Evolutionary conservation across 129 eudicot genomes (phyloP).

Genomic region (Heracleum sosnowskyi): DNA sequence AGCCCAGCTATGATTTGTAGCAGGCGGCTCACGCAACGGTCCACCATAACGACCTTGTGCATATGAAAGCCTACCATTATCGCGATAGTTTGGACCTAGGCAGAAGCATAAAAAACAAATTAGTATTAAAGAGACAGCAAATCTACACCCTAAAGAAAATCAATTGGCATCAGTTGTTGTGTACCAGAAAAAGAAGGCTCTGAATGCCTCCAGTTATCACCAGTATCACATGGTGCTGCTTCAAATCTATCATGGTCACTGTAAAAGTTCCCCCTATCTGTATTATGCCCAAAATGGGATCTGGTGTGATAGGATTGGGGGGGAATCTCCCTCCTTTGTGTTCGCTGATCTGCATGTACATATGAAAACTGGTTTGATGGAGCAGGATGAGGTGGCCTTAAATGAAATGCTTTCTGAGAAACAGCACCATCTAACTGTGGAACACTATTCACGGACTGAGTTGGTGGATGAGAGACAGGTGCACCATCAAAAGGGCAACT

Average conservation of each 20-base stretch:
- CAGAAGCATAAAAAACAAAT: neutral
- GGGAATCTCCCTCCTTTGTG: constrained; percentile 46
- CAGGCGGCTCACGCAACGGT: constrained; percentile 56
- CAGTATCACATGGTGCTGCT: constrained; percentile 39
- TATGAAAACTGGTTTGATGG: constrained; percentile 88
- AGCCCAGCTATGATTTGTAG: constrained; percentile 52
- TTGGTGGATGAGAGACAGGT: constrained; percentile 35
- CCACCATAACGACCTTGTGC: constrained; percentile 41
- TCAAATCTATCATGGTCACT: constrained; percentile 71
- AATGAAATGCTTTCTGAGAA: constrained; percentile 27
- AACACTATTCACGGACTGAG: constrained; percentile 24
- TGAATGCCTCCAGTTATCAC: constrained; percentile 71
- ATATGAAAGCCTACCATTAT: constrained; percentile 37
- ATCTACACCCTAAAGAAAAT: neutral
- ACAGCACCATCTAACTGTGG: constrained; percentile 18
- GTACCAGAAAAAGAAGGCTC: constrained; percentile 66
- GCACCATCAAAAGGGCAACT: constrained; percentile 31
- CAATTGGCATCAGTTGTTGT: neutral
- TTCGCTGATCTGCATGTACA: constrained; percentile 53
- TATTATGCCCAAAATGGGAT: constrained; percentile 40
- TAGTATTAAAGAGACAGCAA: neutral
- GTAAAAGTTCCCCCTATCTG: constrained; percentile 57
- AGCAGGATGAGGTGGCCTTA: constrained; percentile 82
- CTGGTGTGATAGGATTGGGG: constrained; percentile 59
- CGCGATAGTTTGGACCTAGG: constrained; percentile 60